Conservation (phyloP, 225 moss, liverwort and hornwort species). For the Polytrichum formosum region DNA sequence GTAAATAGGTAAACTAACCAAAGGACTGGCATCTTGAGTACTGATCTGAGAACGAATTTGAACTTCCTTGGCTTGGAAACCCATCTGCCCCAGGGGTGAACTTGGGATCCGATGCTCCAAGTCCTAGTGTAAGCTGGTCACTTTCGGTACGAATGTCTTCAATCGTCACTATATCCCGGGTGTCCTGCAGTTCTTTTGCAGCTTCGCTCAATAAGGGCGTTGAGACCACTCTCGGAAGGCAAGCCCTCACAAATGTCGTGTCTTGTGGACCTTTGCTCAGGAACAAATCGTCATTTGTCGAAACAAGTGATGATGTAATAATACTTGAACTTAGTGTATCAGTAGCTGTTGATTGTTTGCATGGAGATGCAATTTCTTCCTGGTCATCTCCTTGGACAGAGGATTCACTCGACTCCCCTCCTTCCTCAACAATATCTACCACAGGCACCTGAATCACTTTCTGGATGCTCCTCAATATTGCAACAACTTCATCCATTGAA, state of each 20-base stretch:
- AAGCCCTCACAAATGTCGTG: slow-evolving; percentile 26
- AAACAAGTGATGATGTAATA: slow-evolving; percentile 4
- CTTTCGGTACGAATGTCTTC: slow-evolving; percentile 45
- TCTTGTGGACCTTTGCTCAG: slow-evolving; percentile 15
- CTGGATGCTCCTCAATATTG: slow-evolving; percentile 25
- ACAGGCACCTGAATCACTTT: slow-evolving; percentile 5
- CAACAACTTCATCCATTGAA: slow-evolving; percentile 47
- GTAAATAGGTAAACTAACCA: slow-evolving; percentile 2
- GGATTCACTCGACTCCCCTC: slow-evolving; percentile 24
- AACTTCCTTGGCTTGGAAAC: slow-evolving; percentile 8
- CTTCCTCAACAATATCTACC: neutral
- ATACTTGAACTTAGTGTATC: slow-evolving; percentile 27
- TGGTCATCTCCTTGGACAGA: slow-evolving; percentile 11
- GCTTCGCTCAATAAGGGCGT: slow-evolving; percentile 33
- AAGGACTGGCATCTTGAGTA: slow-evolving; percentile 33
- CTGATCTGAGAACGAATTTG: slow-evolving; percentile 21
- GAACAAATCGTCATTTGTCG: slow-evolving; percentile 28
- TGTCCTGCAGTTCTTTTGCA: slow-evolving; percentile 15
- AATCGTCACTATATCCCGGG: slow-evolving; percentile 45
- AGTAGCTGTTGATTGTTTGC: slow-evolving; percentile 9
- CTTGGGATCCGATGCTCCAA: slow-evolving; percentile 16
- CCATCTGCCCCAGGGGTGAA: slow-evolving; percentile 7
- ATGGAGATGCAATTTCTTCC: too few species aligned
- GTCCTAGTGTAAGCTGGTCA: slow-evolving; percentile 17
- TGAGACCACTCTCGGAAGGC: slow-evolving; percentile 42